Evolutionary conservation across 768 basidiomycete genomes (phyloP), one percentile per base, ranked within the genome.

Genomic region (Tylopilus vinaceipallidus): DNA sequence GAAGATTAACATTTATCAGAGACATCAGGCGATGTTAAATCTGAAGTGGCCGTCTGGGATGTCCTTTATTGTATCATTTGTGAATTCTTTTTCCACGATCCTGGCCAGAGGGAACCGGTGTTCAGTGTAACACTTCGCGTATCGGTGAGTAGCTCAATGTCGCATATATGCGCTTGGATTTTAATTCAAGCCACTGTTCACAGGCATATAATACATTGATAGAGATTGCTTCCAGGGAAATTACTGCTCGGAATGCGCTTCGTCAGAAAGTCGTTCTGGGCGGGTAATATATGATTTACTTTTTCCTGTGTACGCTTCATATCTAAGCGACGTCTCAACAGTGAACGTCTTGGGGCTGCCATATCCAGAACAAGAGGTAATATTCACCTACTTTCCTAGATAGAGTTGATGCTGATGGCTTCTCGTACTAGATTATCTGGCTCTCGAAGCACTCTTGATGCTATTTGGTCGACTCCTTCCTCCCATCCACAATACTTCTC

Each of bases 381-480:
- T 55, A 19, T n/a, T 48, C n/a, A 19, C 22, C 23, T 14, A 17
- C 38, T 41, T 10, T 27, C 16, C 40, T 36, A 9, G 35, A 33
- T 22, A 29, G n/a, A 19, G 14, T 22, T 14, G 3, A 7, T 27
- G 3, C 22, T 38, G 11, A 53, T 33, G 4, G 29, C 22, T 19
- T 42, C 27, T 11, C 41, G 8, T 54, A 29, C 60, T 30, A 83
- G 84, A 80, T 46, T 83, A 76, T 56, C 66, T 85, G 16, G 73
- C 76, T 13, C 63, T 83, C 36, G 84, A 86, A 60, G 72, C 76
- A 14, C 71, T 84, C 4, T 60, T 85, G 36, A 75, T 78, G 45
- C 56, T 86, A 1, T 76, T 84, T 58, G 82, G 76, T 29, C 76
- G 76, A 34, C 65, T 84, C 13, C 63, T 85, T 22, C 81, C 83